These are phyloP conservation scores for Zalaria sp. DNA, from an alignment of 2,329 filamentous ascomycete species.

Conservation along the genomic window DNA sequence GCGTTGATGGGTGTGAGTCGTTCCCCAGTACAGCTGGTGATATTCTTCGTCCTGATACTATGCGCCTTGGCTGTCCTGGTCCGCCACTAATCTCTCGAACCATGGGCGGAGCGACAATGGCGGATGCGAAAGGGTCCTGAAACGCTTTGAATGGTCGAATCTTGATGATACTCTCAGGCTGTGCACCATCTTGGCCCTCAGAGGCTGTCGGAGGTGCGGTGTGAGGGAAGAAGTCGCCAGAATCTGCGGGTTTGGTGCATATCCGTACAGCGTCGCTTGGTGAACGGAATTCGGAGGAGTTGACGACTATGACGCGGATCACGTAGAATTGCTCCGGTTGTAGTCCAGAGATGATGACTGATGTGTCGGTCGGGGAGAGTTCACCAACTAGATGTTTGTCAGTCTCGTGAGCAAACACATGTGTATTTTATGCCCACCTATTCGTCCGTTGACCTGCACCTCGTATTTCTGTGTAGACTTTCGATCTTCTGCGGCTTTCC, in stretches of 20 bases:
- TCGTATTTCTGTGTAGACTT: conserved; percentile 70
- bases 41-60: conserved; percentile 48
- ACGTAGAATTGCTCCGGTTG: conserved; percentile 85
- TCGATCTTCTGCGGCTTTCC: conserved; percentile 43
- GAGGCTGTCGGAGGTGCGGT: conserved; percentile 33
- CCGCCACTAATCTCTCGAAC: conserved; percentile 51
- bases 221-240: conserved; percentile 32
- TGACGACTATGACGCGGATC: conserved; percentile 82
- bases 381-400: conserved; percentile 49
- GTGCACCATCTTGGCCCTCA: conserved; percentile 9
- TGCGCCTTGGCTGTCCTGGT: conserved; percentile 39
- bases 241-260: conserved; percentile 43
- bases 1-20: conserved; percentile 23
- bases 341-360: conserved; percentile 82
- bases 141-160: conserved; percentile 6
- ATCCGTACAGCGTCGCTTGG: conserved; percentile 76
- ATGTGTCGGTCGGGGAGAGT: conserved; percentile 64
- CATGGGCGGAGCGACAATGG: conserved; percentile 37
- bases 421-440: conserved; percentile 17
- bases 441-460: conserved; percentile 72
- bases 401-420: too few species aligned
- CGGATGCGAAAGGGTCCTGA: conserved; percentile 2
- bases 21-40: conserved; percentile 39
- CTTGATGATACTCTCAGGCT: not conserved
- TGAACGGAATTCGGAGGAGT: conserved; percentile 82